Evolutionary conservation across 1,139 yeast genomes (phyloP).

Genomic region (Lodderomyces beijingensis): DNA sequence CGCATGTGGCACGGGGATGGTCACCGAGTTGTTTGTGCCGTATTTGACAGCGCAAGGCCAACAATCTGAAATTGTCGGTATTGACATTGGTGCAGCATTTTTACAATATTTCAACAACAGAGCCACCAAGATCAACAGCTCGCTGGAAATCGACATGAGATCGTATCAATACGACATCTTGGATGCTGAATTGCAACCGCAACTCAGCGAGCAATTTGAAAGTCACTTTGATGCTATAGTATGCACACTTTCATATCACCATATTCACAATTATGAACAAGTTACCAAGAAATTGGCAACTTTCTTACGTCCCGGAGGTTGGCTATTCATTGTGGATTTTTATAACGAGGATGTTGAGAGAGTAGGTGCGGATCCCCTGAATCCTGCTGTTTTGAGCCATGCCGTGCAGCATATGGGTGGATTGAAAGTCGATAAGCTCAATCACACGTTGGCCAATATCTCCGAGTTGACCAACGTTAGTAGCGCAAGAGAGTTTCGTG

Average conservation of each 20-base stretch:
- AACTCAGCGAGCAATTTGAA: slow-evolving; percentile 16
- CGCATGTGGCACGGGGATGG: slow-evolving; percentile 44
- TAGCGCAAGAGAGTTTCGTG: slow-evolving; percentile 19
- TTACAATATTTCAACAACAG: slow-evolving; percentile 21
- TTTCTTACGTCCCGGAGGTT: slow-evolving; percentile 32
- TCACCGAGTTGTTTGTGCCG: slow-evolving; percentile 27
- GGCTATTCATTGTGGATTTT: slow-evolving; percentile 34
- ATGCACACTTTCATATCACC: slow-evolving; percentile 41
- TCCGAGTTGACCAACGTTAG: slow-evolving; percentile 23
- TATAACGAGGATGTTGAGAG: slow-evolving; percentile 29
- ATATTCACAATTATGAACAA: slow-evolving; percentile 27
- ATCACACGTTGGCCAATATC: slow-evolving; percentile 18
- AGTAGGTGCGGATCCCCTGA: background rate
- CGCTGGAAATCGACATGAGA: slow-evolving; percentile 10
- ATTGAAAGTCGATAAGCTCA: slow-evolving; percentile 21
- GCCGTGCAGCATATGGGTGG: slow-evolving; percentile 37
- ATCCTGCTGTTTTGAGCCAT: slow-evolving; percentile 4
- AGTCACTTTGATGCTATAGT: slow-evolving; percentile 28
- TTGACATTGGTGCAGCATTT: slow-evolving; percentile 33
- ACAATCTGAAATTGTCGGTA: slow-evolving; percentile 24
- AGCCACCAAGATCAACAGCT: slow-evolving; percentile 8
- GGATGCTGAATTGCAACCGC: slow-evolving; percentile 17
- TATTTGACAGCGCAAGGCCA: slow-evolving; percentile 16
- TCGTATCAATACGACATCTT: slow-evolving; percentile 27
- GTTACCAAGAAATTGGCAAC: slow-evolving; percentile 29